These are phyloP conservation scores for Adansonia digitata DNA, from an alignment of 345 rosid genomes.

Conservation along the genomic window DNA sequence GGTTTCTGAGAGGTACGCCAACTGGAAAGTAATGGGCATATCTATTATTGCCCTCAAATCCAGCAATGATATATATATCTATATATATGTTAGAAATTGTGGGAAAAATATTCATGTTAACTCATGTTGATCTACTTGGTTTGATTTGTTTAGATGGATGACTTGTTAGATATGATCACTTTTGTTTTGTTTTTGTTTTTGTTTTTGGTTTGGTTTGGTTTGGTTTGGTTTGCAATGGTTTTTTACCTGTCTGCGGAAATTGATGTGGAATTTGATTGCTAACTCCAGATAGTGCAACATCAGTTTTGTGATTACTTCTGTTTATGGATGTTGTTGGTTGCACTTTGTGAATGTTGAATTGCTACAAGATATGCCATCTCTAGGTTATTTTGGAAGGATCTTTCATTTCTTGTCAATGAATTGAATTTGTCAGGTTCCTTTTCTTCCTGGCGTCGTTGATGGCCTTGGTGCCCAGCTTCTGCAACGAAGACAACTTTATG, in stretches of 20 bases:
- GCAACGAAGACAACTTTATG: conserved; percentile 89
- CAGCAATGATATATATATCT: background rate
- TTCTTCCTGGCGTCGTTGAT: conserved; percentile 73
- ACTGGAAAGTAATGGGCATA: background rate
- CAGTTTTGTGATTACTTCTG: background rate
- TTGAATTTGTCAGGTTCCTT: conserved; percentile 51
- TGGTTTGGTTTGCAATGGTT: background rate
- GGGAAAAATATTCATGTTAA: background rate
- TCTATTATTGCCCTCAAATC: background rate
- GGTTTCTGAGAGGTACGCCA: background rate
- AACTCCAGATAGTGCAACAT: background rate
- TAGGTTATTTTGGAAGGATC: conserved; percentile 6
- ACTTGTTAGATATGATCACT: background rate
- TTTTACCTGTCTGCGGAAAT: background rate
- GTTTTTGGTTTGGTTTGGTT: background rate
- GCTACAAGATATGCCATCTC: background rate
- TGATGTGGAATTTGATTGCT: background rate
- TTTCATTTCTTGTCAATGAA: conserved; percentile 11
- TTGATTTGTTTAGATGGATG: background rate
- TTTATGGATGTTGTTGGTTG: background rate
- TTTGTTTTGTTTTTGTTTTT: background rate
- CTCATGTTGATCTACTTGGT: background rate
- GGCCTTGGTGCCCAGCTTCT: conserved; percentile 72
- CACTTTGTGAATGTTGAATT: background rate
- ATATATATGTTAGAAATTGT: background rate